Conservation (phyloP, 2,329 filamentous ascomycete species). For the Colletotrichum limetticola region DNA sequence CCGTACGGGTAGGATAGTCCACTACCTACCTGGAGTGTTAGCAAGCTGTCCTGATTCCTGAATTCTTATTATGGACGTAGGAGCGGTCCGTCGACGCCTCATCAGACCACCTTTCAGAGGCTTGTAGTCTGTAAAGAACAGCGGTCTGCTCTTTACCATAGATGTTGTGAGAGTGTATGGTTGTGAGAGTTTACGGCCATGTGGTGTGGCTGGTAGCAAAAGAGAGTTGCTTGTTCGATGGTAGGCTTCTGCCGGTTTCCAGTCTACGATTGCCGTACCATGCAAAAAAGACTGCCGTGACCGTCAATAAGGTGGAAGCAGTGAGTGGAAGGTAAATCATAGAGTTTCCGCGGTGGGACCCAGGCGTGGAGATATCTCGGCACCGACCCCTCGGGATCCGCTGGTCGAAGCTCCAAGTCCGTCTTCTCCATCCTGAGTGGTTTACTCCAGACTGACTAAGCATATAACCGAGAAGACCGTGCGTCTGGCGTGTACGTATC, state of each 20-base stretch:
- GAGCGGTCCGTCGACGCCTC: neutral
- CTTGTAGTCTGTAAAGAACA: neutral
- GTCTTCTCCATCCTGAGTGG: conserved; percentile 6
- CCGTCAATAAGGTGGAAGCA: no score
- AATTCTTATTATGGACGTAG: neutral
- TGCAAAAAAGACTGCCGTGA: neutral
- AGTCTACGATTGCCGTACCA: neutral
- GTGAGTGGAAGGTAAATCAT: neutral
- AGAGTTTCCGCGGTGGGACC: neutral
- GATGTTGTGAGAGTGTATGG: no score
- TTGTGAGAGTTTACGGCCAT: neutral
- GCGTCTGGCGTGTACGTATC: neutral
- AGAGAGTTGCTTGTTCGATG: no score
- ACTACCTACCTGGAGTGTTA: no score
- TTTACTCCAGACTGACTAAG: neutral
- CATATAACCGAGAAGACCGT: neutral
- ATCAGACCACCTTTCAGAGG: neutral
- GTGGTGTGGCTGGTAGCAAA: neutral
- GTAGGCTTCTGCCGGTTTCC: neutral
- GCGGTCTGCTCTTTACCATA: neutral
- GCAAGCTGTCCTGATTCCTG: neutral
- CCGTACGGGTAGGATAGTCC: neutral
- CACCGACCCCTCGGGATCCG: neutral
- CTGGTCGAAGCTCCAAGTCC: neutral
- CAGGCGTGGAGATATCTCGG: neutral